phyloP scores from a whole-genome alignment of 2,329 filamentous ascomycete species.

The Fusarium tuaranense region DNA sequence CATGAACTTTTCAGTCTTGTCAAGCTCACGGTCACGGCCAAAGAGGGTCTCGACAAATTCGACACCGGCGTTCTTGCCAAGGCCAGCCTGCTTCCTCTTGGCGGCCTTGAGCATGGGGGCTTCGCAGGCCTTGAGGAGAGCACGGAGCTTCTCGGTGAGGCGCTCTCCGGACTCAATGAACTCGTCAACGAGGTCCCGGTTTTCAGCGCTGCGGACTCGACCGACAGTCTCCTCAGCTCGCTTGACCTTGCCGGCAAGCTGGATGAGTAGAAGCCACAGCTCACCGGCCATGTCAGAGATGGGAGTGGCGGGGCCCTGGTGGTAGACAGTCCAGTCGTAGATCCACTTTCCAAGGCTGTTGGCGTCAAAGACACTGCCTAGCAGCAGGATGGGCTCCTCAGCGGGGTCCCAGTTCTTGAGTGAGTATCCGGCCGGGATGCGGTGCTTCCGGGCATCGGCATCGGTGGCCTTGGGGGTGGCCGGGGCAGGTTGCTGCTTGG shows the following conservation, averaged over 20 bases:
- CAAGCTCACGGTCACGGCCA: conserved; percentile 88
- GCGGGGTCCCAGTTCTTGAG: conserved; percentile 98
- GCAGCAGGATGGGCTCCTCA: conserved; percentile 91
- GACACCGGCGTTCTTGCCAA: conserved; percentile 91
- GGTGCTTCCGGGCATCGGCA: conserved; percentile 70
- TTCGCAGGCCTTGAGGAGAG: conserved; percentile 91
- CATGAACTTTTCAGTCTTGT: conserved; percentile 94
- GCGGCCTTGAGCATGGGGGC: conserved; percentile 93
- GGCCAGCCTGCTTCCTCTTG: conserved; percentile 74
- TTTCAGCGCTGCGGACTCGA: conserved; percentile 78
- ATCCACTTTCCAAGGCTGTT: conserved; percentile 99
- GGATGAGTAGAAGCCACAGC: conserved; percentile 93
- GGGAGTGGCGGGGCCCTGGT: conserved; percentile 82
- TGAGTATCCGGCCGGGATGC: conserved; percentile 90
- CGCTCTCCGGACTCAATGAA: conserved; percentile 92
- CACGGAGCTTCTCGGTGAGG: conserved; percentile 85
- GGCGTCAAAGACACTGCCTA: conserved; percentile 96
- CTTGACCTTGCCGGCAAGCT: conserved; percentile 94
- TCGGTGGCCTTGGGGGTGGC: conserved; percentile 65
- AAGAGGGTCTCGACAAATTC: conserved; percentile 98
- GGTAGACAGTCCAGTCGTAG: conserved; percentile 98
- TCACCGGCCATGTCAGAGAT: conserved; percentile 94
- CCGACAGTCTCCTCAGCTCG: conserved; percentile 82
- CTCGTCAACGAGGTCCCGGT: conserved; percentile 85
- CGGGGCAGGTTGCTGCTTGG: conserved; percentile 45